Base-by-base conservation (phyloP, 345 rosid genomes). In the Chamaenerion angustifolium region DNA sequence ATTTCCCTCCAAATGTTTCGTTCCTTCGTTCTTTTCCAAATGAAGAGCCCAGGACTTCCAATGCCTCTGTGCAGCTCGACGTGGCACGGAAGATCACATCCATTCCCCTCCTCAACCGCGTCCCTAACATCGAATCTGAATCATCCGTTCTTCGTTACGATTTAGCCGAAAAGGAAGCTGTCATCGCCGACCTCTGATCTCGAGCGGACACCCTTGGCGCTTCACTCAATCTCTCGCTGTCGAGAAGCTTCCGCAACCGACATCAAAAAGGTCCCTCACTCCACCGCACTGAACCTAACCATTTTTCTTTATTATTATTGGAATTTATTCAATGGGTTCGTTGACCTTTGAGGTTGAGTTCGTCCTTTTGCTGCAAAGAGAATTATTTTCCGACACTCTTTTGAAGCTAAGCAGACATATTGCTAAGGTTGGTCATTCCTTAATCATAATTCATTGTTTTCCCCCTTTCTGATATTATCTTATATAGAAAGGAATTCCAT, bases 41-140 rank as follows among this genome's bases (percentile, higher is more conserved):
- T n/a, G n/a, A n/a, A n/a, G n/a, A n/a, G n/a, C n/a, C n/a, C n/a
- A n/a, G n/a, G n/a, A n/a, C n/a, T n/a, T n/a, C n/a, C n/a, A n/a
- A n/a, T n/a, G n/a, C 95, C 0, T 90, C 77, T 62, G 81, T 81
- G n/a, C 98, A 86, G 58, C 92, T 90, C 10, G 95, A 86, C 65
- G 82, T 90, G 63, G 98, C 95, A 42, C 94, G 98, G 45, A 90
- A 86, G 45, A 90, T 86, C 84, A 90, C 95, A 14, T 90, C 98
- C 63, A 63, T 86, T 56, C 95, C 98, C 13, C 82, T 90, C 62
- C 66, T 92, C 18, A 67, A 92, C 31, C 95, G 98, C 51, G 81
- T 90, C 71, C 78, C 85, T 4, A 50, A 75, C 12, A 94, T 90
- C 47, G 98, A 90, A 72, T 60, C 87, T 2, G 92, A 86, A 68